A percentile compares a stretch with the other conserved stretches of the same genome.
These are phyloP conservation scores for Boletus vinaceobasis DNA, from an alignment of 768 basidiomycete genomes.

Conservation along the genomic window DNA sequence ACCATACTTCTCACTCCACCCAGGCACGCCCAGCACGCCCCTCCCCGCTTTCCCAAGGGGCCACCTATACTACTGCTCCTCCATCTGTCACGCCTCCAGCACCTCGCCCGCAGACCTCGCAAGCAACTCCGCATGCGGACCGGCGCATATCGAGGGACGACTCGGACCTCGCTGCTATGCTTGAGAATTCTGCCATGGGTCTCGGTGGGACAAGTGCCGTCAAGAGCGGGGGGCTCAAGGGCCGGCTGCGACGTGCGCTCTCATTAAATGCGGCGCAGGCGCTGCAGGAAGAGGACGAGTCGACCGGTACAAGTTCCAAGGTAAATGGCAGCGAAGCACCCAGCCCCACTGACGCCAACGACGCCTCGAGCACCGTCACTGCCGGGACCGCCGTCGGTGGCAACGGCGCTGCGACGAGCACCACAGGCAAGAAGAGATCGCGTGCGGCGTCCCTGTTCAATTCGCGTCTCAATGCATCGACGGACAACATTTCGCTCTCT, in stretches of 20 bases:
- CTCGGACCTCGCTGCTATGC: constrained; percentile 60
- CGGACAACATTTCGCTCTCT: constrained; percentile 92
- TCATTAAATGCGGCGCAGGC: constrained; percentile 58
- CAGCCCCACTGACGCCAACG: constrained; percentile 24
- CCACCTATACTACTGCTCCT: constrained; percentile 20
- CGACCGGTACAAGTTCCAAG: constrained; percentile 9
- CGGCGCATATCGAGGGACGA: constrained; percentile 78
- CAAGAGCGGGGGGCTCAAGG: constrained; percentile 72
- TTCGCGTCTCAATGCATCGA: constrained; percentile 79
- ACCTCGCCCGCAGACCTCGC: constrained; percentile 27
- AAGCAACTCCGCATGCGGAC: constrained; percentile 56
- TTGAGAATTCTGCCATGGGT: constrained; percentile 41
- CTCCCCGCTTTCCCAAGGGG: constrained; percentile 33
- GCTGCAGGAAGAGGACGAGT: constrained; percentile 46
- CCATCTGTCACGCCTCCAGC: constrained; percentile 10
- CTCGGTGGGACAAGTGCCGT: constrained; percentile 31
- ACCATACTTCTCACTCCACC: constrained; percentile 23
- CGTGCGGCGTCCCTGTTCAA: constrained; percentile 82
- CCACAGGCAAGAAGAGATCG: constrained; percentile 60
- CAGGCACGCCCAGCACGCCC: constrained; percentile 32
- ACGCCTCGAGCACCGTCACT: constrained; percentile 36
- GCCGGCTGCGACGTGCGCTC: constrained; percentile 69
- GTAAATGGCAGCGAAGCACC: constrained; percentile 33
- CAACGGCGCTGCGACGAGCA: constrained; percentile 22
- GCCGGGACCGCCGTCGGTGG: neutral